Base-by-base conservation (phyloP, 371 early-diverging fungal genomes). In the Mortierella sp. region DNA sequence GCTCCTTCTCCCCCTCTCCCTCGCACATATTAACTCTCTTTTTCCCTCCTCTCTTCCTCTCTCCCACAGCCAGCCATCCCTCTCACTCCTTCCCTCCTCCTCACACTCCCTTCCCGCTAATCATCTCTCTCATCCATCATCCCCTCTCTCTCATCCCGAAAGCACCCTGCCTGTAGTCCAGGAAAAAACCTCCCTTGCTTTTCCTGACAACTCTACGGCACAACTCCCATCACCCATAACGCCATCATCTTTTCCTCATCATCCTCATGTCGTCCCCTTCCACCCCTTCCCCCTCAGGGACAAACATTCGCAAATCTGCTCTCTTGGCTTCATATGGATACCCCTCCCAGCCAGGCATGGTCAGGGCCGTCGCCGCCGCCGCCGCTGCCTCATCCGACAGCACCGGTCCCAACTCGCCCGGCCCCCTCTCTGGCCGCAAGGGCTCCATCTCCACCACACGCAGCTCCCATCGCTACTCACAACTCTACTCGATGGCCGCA, bases 401-500 rank as follows among this genome's bases (percentile, higher is more conserved):
- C 50, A 54, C 46, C 43, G 76, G 76, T 4, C 64, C 81, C 37
- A 75, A 74, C 40, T 78, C 81, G 5, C 81, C 85, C n/a, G 72
- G 80, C 24, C 51, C 71, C 53, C 76, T 81, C 55, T 51, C 78
- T 21, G 81, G 81, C 69, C 61, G 85, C 57, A 85, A 85, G 26
- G 85, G 81, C 64, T 85, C 85, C 77, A 85, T 85, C 72, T 85
- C 85, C 5, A 85, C 85, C 48, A 85, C 85, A 8, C 78, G 85
- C 37, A 81, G 85, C 79, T 76, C 76, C 74, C 81, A 94, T 73
- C 89, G 96, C 77, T 96, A 96, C 88, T 97, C 97, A 0, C 97
- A 95, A 43, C 91, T 97, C 54, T 97, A 96, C 82, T 98, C 98
- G 6, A 97, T 97, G 93, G 97, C 96, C 50, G 96, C 97, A 43